Conservation (phyloP, 345 rosid species). For the Populus pruinosa region DNA sequence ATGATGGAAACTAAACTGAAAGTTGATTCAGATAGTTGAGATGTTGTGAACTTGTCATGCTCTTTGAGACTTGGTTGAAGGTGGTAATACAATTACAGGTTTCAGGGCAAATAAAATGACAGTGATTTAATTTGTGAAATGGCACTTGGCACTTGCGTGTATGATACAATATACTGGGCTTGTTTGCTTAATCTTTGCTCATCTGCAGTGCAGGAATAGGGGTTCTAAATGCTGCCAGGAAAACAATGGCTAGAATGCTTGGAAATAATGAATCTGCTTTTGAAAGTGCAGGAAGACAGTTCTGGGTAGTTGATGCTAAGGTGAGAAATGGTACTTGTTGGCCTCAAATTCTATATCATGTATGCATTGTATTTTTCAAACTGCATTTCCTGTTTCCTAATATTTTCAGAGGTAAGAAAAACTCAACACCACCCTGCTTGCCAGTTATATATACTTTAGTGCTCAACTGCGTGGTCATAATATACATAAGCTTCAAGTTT, state of each 20-base stretch:
- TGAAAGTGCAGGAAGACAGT: conserved; percentile 88
- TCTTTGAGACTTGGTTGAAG: background rate
- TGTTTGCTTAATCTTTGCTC: conserved; percentile 21
- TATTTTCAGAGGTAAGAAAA: background rate
- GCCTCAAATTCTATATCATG: background rate
- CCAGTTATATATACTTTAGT: background rate
- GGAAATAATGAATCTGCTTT: conserved; percentile 82
- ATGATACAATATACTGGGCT: background rate
- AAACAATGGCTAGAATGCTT: conserved; percentile 97
- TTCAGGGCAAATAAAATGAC: background rate
- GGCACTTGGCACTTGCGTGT: background rate
- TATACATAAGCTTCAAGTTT: background rate
- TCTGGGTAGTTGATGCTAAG: conserved; percentile 98
- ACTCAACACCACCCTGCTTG: background rate
- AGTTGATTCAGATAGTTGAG: background rate
- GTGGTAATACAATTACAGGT: background rate
- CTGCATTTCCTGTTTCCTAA: background rate
- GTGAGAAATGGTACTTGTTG: conserved; percentile 28
- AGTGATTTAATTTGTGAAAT: background rate
- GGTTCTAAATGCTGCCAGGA: conserved; percentile 93
- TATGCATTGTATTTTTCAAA: background rate
- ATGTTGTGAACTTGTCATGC: conserved; percentile 8
- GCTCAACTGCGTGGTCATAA: background rate
- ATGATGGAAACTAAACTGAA: background rate
- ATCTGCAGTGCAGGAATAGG: conserved; percentile 92